Conservation (phyloP, 1,284 basidiomycete genomes). For the Hemileia vastatrix region DNA sequence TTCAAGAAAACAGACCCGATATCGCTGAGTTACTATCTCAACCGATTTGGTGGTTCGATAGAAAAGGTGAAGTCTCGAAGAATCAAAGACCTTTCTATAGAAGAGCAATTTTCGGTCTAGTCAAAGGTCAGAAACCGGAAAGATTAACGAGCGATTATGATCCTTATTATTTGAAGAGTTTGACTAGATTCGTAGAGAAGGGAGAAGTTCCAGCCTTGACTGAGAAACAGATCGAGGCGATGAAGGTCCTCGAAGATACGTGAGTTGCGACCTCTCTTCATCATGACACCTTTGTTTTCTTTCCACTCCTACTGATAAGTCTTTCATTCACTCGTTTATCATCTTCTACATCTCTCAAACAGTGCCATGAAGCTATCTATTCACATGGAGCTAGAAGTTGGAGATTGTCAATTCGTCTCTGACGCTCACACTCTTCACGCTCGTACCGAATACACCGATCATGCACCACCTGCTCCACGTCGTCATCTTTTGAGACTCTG, state of each 20-base stretch:
- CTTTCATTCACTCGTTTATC: too few relatives aligned
- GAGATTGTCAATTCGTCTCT: constrained; percentile 45
- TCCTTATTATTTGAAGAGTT: constrained; percentile 38
- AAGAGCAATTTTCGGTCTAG: too few relatives aligned
- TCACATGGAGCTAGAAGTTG: constrained; percentile 48
- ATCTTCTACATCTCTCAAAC: neutral
- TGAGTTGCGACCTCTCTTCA: neutral
- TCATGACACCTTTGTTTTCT: too few relatives aligned
- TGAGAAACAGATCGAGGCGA: constrained; percentile 44
- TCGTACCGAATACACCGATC: constrained; percentile 47
- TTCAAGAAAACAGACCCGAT: too few relatives aligned
- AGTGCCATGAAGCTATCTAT: constrained; percentile 44
- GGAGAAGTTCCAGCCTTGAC: constrained; percentile 45
- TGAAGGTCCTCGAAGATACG: constrained; percentile 47
- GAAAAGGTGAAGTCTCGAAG: too few relatives aligned
- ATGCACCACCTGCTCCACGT: constrained; percentile 42
- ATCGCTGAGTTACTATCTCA: too few relatives aligned
- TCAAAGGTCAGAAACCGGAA: too few relatives aligned
- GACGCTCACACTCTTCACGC: constrained; percentile 47
- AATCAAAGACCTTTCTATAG: too few relatives aligned
- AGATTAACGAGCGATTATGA: too few relatives aligned
- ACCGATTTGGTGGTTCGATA: too few relatives aligned
- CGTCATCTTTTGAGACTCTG: constrained; percentile 48
- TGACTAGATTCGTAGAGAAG: constrained; percentile 40
- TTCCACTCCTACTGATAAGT: too few relatives aligned